A percentile compares a stretch with the other conserved stretches of the same genome.
Conservation (phyloP, 495 filamentous ascomycete species). For the Lasiosphaeris hirsuta region DNA sequence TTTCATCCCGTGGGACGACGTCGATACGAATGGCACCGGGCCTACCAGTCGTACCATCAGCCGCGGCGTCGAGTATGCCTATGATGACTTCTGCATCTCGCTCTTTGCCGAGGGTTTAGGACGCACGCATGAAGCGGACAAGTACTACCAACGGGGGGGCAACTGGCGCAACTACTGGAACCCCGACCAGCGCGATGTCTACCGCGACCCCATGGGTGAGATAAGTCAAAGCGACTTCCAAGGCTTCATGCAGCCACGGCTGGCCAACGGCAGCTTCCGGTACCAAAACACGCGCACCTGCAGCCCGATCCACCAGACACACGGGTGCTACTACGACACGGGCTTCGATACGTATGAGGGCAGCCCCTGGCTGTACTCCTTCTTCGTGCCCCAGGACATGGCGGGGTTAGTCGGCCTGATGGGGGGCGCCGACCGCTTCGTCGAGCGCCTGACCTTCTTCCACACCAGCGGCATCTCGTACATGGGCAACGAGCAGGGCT, state of each 20-base stretch:
- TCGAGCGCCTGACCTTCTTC: slow-evolving; percentile 59
- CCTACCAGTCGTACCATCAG: slow-evolving; percentile 60
- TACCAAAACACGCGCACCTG: slow-evolving; percentile 68
- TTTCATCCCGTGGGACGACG: slow-evolving; percentile 61
- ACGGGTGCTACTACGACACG: slow-evolving; percentile 53
- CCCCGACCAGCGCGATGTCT: slow-evolving; percentile 36
- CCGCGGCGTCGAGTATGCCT: slow-evolving; percentile 69
- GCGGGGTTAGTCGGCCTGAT: slow-evolving; percentile 53
- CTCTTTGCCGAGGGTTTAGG: slow-evolving; percentile 52
- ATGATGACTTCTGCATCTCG: slow-evolving; percentile 65
- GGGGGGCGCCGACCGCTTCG: slow-evolving; percentile 57
- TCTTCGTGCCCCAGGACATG: slow-evolving; percentile 74
- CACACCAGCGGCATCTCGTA: slow-evolving; percentile 62
- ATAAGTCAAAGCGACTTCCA: slow-evolving; percentile 45
- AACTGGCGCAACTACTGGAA: slow-evolving; percentile 59
- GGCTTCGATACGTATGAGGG: slow-evolving; percentile 68
- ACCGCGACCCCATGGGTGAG: slow-evolving; percentile 20
- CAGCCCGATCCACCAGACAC: slow-evolving; percentile 43
- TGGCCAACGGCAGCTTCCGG: slow-evolving; percentile 58
- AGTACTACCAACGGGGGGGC: slow-evolving; percentile 54
- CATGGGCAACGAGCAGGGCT: slow-evolving; percentile 71
- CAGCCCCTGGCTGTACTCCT: slow-evolving; percentile 66
- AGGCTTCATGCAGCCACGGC: slow-evolving; percentile 67
- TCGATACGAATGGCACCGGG: slow-evolving; percentile 57
- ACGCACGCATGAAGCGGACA: slow-evolving; percentile 45